Conservation (phyloP, 2,329 filamentous ascomycete genomes). For the Drechslerella coelobrocha region DNA sequence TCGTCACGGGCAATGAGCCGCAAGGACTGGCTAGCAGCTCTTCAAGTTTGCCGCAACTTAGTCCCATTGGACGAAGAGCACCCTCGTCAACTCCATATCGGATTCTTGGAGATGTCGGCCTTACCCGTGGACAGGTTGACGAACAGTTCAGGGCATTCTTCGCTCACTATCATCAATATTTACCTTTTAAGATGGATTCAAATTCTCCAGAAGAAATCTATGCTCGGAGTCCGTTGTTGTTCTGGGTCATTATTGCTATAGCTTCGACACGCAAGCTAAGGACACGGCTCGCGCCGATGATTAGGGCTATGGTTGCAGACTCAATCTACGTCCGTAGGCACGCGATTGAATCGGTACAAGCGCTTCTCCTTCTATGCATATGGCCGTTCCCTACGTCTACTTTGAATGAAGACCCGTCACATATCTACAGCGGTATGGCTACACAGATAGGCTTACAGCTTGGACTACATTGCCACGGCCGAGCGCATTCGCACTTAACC, state of each 20-base stretch:
- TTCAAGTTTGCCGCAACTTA: background rate
- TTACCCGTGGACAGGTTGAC: slow-evolving; percentile 29
- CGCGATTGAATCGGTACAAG: slow-evolving; percentile 16
- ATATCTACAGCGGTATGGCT: slow-evolving; percentile 28
- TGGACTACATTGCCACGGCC: slow-evolving; percentile 21
- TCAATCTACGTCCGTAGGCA: slow-evolving; percentile 8
- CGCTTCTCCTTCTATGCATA: slow-evolving; percentile 20
- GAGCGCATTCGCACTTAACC: slow-evolving; percentile 17
- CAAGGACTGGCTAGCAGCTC: slow-evolving; percentile 2
- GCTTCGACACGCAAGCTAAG: slow-evolving; percentile 22
- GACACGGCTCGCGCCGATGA: slow-evolving; percentile 22
- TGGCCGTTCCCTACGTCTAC: slow-evolving; percentile 18
- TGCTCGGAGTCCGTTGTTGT: slow-evolving; percentile 13
- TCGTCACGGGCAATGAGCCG: background rate
- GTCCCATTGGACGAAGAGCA: slow-evolving; percentile 2
- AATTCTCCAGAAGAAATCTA: slow-evolving; percentile 27
- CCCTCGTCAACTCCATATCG: slow-evolving; percentile 19
- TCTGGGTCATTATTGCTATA: slow-evolving; percentile 29
- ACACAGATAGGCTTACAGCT: slow-evolving; percentile 22
- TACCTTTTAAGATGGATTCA: slow-evolving; percentile 25
- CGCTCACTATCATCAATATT: slow-evolving; percentile 30
- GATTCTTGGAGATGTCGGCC: slow-evolving; percentile 30
- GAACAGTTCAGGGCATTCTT: slow-evolving; percentile 33
- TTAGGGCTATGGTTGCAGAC: slow-evolving; percentile 15
- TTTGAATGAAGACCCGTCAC: slow-evolving; percentile 27